phyloP scores from a whole-genome alignment of 371 early-diverging fungal genomes.

The Thermomucor indicae-seudaticae region DNA sequence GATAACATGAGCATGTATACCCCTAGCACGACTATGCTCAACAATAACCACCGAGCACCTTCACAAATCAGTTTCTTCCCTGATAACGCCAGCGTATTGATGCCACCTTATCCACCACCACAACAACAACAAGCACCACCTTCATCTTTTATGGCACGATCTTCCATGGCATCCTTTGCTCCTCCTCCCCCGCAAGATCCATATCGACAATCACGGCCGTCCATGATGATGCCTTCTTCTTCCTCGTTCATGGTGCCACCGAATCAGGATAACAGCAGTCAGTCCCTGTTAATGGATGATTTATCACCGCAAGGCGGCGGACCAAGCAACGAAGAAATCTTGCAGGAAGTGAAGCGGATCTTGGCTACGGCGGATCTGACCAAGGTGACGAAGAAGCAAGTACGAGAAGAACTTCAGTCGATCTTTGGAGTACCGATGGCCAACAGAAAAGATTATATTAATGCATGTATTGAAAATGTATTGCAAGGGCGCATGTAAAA shows the following conservation, averaged over 20 bases:
- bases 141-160: conserved; percentile 4
- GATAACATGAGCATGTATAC: conserved; percentile 23
- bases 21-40: conserved; percentile 25
- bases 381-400: conserved; percentile 81
- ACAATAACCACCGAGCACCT: not conserved
- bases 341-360: conserved; percentile 71
- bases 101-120: conserved; percentile 17
- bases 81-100: conserved; percentile 7
- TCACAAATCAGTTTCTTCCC: conserved; percentile 3
- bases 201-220: conserved; percentile 7
- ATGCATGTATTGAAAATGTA: conserved; percentile 43
- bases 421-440: conserved; percentile 45
- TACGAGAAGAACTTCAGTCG: conserved; percentile 38
- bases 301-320: conserved; percentile 17
- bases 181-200: conserved; percentile 18
- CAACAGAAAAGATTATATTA: conserved; percentile 52
- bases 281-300: conserved; percentile 34
- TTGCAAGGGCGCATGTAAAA: conserved; percentile 33
- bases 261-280: conserved; percentile 14
- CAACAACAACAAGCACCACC: conserved; percentile 2
- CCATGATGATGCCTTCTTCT: conserved; percentile 14
- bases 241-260: conserved; percentile 10
- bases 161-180: conserved; percentile 7
- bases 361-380: conserved; percentile 75
- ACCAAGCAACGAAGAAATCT: conserved; percentile 72